Evolutionary conservation across 2,329 filamentous ascomycete genomes (phyloP).

Genomic region (Diaporthe sp.): DNA sequence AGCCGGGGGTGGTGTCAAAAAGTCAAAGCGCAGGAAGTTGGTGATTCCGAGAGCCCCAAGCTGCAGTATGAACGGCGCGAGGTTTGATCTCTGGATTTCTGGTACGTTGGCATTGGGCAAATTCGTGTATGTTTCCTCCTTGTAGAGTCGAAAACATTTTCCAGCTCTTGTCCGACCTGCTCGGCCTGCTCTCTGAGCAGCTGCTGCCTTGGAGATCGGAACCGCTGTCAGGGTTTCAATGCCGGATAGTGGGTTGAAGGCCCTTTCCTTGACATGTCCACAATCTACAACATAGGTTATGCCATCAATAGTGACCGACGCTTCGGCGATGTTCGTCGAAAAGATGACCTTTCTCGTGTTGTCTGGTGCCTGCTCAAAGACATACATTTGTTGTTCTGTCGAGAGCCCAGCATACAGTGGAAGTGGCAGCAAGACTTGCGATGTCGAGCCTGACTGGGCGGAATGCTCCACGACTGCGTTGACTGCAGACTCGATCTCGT

Average conservation of each 20-base stretch:
- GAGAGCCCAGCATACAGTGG: slow-evolving; percentile 91
- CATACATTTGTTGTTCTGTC: slow-evolving; percentile 92
- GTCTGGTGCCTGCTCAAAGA: slow-evolving; percentile 86
- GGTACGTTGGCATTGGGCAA: slow-evolving; percentile 82
- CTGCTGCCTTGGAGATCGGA: slow-evolving; percentile 88
- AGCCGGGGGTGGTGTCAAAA: slow-evolving; percentile 85
- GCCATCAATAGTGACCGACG: slow-evolving; percentile 92
- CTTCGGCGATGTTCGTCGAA: slow-evolving; percentile 96
- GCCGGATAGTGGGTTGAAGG: slow-evolving; percentile 84
- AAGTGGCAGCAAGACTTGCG: slow-evolving; percentile 73
- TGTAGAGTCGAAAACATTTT: slow-evolving; percentile 95
- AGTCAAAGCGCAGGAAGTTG: slow-evolving; percentile 92
- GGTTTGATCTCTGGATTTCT: slow-evolving; percentile 91
- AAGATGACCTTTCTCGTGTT: slow-evolving; percentile 92
- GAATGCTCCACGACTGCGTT: slow-evolving; percentile 81
- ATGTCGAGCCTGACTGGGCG: slow-evolving; percentile 67
- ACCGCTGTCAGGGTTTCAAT: slow-evolving; percentile 89
- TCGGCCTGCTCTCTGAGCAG: slow-evolving; percentile 89
- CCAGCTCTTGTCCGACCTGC: slow-evolving; percentile 90
- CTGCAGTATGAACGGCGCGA: slow-evolving; percentile 88
- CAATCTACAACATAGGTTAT: slow-evolving; percentile 92
- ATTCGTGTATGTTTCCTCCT: slow-evolving; percentile 74
- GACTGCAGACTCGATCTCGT: slow-evolving; percentile 89
- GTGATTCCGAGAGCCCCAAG: slow-evolving; percentile 96
- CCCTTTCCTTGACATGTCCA: slow-evolving; percentile 90